Percentiles rank a stretch among this genome's conserved stretches.
Evolutionary conservation across 352 stramenopile genomes (phyloP).

Genomic region (Phytophthora sp.): DNA sequence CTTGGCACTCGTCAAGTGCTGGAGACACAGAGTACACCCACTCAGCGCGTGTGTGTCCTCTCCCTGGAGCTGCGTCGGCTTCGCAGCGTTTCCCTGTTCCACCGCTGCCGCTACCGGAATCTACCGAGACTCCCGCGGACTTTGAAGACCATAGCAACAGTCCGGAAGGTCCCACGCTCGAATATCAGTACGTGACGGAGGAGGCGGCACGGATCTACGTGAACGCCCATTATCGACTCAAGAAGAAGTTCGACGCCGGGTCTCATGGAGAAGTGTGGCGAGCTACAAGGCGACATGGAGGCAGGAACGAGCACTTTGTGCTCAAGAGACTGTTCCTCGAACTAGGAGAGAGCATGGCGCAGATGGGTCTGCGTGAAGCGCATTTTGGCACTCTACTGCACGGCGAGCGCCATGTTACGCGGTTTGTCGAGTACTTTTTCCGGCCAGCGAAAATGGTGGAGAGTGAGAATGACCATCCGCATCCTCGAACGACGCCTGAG

Average conservation of each 20-base stretch:
- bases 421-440: conserved; percentile 92
- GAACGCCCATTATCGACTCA: conserved; percentile 76
- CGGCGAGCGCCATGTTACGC: conserved; percentile 65
- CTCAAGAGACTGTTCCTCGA: conserved; percentile 89
- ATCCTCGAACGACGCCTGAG: conserved; percentile 43
- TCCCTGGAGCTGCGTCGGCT: conserved; percentile 24
- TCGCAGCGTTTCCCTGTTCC: conserved; percentile 21
- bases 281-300: conserved; percentile 40
- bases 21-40: conserved; percentile 1
- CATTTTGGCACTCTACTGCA: conserved; percentile 74
- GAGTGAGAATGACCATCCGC: conserved; percentile 14
- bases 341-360: conserved; percentile 59
- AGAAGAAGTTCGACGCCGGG: conserved; percentile 83
- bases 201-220: conserved; percentile 72
- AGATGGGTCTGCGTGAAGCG: conserved; percentile 84
- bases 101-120: conserved; percentile 23
- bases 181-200: conserved; percentile 71
- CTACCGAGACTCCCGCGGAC: neutral
- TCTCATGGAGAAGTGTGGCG: conserved; percentile 88
- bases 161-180: conserved; percentile 61
- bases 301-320: conserved; percentile 64
- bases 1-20: conserved; percentile 14
- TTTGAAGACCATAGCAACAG: neutral
- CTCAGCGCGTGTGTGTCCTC: conserved; percentile 22
- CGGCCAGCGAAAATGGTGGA: conserved; percentile 36